These are phyloP conservation scores for Ceratocystis variospora DNA, from an alignment of 2,329 filamentous ascomycete genomes.

Conservation along the genomic window DNA sequence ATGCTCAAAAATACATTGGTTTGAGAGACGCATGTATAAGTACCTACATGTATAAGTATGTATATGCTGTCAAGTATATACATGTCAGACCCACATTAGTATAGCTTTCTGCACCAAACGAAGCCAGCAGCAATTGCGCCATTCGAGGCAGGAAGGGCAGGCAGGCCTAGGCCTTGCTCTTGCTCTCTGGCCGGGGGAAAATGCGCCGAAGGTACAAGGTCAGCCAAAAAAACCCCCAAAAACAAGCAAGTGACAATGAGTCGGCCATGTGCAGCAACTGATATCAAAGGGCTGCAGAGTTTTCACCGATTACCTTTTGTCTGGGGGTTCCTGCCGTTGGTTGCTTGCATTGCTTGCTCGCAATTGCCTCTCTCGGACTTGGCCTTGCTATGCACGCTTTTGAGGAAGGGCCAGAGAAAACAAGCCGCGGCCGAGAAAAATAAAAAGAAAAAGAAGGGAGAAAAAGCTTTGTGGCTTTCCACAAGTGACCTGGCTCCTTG, in stretches of 20 bases:
- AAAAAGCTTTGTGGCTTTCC: too few species aligned
- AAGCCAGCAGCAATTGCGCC: constrained; percentile 2
- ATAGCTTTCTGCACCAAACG: neutral
- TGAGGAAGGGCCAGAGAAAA: neutral
- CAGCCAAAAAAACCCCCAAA: neutral
- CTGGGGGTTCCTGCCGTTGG: neutral
- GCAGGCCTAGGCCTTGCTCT: neutral
- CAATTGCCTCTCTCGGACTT: neutral
- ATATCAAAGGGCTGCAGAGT: neutral
- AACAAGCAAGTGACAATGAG: neutral
- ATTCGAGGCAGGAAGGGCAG: neutral
- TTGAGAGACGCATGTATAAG: neutral
- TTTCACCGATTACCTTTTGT: neutral
- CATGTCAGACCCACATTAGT: neutral
- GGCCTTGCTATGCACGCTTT: neutral
- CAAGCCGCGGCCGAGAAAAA: neutral
- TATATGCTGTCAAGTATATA: neutral
- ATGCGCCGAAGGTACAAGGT: neutral
- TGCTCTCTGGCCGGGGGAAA: neutral
- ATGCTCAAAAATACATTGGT: constrained; percentile 7
- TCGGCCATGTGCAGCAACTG: neutral
- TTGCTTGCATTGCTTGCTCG: neutral
- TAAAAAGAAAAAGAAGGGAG: neutral
- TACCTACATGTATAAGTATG: too few species aligned
- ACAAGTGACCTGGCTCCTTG: too few species aligned